Base-by-base conservation (phyloP, 129 eudicot species). In the Erigeron canadensis region DNA sequence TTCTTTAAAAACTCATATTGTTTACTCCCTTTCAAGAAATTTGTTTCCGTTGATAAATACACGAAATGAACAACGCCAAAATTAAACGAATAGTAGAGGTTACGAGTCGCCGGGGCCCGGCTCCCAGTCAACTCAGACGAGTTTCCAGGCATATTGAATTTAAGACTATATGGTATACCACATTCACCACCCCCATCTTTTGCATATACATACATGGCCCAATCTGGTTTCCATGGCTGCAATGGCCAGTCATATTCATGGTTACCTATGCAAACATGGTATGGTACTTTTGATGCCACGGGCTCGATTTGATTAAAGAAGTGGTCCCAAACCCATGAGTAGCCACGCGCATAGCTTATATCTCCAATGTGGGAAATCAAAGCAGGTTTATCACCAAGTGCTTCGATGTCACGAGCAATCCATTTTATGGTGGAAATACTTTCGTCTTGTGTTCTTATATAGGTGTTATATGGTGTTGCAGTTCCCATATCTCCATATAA, bases 221-320 rank as follows among this genome's bases (percentile, higher is more conserved):
- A 95, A 38, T 87, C 97, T 5, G 99, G 99, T 71, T 83, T 95
- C 99, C 99, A 95, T 2, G 97, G 99, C 80, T 95, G 99, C 51
- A 67, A 40, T n/a, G 96, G 99, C 97, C 97, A 95, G 67, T 95
- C 99, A 40, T 95, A 95, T 70, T 95, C 99, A 53, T 95, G 99
- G 62, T 95, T 95, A 8, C 99, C 99, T 17, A 95, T 95, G 85
- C 99, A 95, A 19, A 95, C 99, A 46, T 87, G 96, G 79, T 95
- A 95, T 0, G 97, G 96, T 39, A 82, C 90, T 81, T 78, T 84
- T 40, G 99, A 87, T 34, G 99, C 99, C 70, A 90, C 80, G 11
- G 94, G 96, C 78, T 95, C 97, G 54, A 95, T 86, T 74, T 88
- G 99, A 78, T 88, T 77, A 45, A 95, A 95, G 80, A 95, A 95